Percentiles rank a stretch among this genome's conserved stretches.
Evolutionary conservation across 2,329 filamentous ascomycete species (phyloP).

Genomic region (Endoconidiophora laricicola): DNA sequence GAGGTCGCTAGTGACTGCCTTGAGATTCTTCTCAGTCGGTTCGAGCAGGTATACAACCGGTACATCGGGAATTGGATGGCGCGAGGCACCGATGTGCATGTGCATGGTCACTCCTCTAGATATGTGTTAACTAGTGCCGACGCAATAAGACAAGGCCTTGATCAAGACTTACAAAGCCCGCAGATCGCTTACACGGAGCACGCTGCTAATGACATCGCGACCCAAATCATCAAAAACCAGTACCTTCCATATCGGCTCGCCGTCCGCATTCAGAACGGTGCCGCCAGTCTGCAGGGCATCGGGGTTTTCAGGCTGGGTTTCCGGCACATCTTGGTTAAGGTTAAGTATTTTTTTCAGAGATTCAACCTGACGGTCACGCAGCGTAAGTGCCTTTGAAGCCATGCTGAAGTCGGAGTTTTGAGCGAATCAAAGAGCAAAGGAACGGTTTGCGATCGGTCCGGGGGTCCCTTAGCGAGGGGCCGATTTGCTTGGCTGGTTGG

Average conservation of each 20-base stretch:
- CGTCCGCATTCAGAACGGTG: conserved; percentile 71
- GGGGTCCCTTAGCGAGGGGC: background rate
- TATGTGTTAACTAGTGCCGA: background rate
- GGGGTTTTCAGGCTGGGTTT: conserved; percentile 46
- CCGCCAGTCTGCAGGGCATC: conserved; percentile 46
- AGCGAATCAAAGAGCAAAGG: background rate
- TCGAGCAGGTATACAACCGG: conserved; percentile 95
- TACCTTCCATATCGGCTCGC: conserved; percentile 94
- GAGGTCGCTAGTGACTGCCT: conserved; percentile 70
- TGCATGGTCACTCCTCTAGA: conserved; percentile 73
- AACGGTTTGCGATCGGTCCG: background rate
- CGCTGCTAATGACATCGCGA: conserved; percentile 90
- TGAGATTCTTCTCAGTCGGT: conserved; percentile 63
- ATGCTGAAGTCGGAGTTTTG: background rate
- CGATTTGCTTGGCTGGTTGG: background rate
- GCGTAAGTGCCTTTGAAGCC: conserved; percentile 3
- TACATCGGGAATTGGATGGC: conserved; percentile 89
- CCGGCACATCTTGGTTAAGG: conserved; percentile 58
- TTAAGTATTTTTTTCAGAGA: conserved; percentile 94
- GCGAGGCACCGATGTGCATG: conserved; percentile 45
- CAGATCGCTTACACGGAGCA: conserved; percentile 83
- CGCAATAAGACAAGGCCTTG: background rate
- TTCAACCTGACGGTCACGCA: conserved; percentile 11
- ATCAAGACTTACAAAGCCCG: conserved; percentile 42
- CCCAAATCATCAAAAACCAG: conserved; percentile 86